Base-by-base conservation (phyloP, 2,329 filamentous ascomycete species). In the Ophiocordyceps robertsii region DNA sequence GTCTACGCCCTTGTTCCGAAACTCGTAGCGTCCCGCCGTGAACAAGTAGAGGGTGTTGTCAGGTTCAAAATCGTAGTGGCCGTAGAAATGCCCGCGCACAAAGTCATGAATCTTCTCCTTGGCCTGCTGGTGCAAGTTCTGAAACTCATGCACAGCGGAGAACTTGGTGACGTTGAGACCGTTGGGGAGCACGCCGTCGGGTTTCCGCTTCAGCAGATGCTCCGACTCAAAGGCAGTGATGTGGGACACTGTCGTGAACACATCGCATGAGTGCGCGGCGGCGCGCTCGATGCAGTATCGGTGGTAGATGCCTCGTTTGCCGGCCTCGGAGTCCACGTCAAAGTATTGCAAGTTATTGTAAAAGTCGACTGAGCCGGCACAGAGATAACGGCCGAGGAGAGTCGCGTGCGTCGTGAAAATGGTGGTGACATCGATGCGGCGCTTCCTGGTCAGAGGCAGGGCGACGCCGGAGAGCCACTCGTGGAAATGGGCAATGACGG, bases 91-190 rank as follows among this genome's bases (percentile, higher is more conserved):
- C 11, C 92, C 92, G 39, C 92, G 85, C 17, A 96, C 88, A 58
- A 98, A 98, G 62, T 96, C 92, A 58, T 94, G 86, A 55, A 98
- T 96, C 72, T 94, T 95, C 64, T 94, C 85, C 69, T 96, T 96
- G 56, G 88, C 83, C 61, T 92, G 84, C 57, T 94, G 88, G 65
- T 96, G 92, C 58, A 98, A 66, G 60, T 98, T 98, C 64, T 98
- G 92, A 69, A 96, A 96, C 65, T 98, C 92, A 70, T 98, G 92
- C 55, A 95, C 89, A 7, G 92, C 92, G 9, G 89, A 90, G 68
- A 96, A 96, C 64, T 96, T 96, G 48, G 62, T 95, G 47, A 98
- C 92, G 56, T 98, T 98, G 56, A 98, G 73, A 49, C 92, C 92
- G 56, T 98, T 98, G 52, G 92, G 92, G 51, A 96, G 65, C 7